Evolutionary conservation across 805 yeast genomes (phyloP), one percentile per base, ranked within the genome.

Genomic region (Pichia membranifaciens): DNA sequence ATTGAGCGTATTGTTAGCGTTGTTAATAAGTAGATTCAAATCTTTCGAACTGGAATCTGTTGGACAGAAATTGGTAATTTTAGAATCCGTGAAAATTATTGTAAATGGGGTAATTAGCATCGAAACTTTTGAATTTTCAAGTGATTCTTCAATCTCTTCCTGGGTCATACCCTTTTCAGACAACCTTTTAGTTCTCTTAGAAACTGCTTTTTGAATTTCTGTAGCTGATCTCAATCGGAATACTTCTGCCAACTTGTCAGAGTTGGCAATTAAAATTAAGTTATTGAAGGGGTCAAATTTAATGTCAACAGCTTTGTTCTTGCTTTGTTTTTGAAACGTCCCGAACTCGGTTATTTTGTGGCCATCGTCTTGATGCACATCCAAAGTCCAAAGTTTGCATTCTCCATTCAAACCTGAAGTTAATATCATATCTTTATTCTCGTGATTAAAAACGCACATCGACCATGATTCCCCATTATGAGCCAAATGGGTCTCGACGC

Each of bases 401-500:
- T 88, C 95, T 53, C 85, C 82, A 53, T 87, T 89, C 58, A 79
- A 77, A 38, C 96, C 90, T 25, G 85, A 75, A 1, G 97, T 89
- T 18, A 89, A 65, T 25, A 77, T 68, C 45, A 82, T 53, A 39
- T 61, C 65, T 37, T 55, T 56, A 5, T 58, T 47, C 21, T 65
- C 65, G 17, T 80, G 61, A 3, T 79, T 85, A 31, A 48, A 43
- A 21, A 43, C 38, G n/a, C n/a, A 8, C 58, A 89, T 64, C 3
- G 86, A 71, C 98, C 98, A 93, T 68, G 96, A 87, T 65, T 93
- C 98, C 49, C 91, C 90, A 20, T 85, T 74, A 62, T 88, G 96
- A 0, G 97, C 96, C 51, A 89, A 81, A 62, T 90, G 97, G 1
- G 98, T 90, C 62, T 93, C 99, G 5, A 89, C 71, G 66, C 97